phyloP scores from a whole-genome alignment of 2,329 filamentous ascomycete species.

The Raffaelea albimanens region DNA sequence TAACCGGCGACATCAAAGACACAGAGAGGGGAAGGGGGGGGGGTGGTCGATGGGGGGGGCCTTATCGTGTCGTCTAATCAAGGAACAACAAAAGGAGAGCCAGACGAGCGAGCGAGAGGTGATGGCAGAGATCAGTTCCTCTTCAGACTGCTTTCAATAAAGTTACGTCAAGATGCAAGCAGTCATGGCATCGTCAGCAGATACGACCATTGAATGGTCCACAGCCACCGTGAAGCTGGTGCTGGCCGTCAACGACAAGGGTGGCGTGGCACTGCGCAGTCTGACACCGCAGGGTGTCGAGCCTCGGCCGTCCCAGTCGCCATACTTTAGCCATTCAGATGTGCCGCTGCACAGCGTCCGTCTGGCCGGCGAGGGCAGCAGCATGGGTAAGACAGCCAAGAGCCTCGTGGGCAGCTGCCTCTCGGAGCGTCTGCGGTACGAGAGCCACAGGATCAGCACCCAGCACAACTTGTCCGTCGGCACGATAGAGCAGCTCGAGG shows the following conservation, averaged over 20 bases:
- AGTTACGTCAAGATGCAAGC: background rate
- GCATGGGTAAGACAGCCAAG: slow-evolving; percentile 17
- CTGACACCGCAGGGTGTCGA: background rate
- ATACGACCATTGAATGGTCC: background rate
- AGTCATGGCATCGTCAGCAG: background rate
- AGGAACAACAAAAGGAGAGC: too few species aligned
- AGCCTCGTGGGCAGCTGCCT: slow-evolving; percentile 17
- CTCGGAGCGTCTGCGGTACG: slow-evolving; percentile 15
- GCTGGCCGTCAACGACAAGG: background rate
- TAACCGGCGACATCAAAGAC: too few species aligned
- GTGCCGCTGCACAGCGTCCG: slow-evolving; percentile 15
- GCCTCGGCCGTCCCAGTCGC: background rate
- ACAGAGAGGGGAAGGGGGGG: too few species aligned
- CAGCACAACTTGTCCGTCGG: background rate
- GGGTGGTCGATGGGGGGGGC: too few species aligned
- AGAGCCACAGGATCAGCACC: slow-evolving; percentile 11
- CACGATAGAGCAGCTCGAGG: slow-evolving; percentile 7
- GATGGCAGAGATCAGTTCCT: background rate
- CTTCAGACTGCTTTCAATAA: background rate
- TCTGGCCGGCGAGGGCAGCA: slow-evolving; percentile 18
- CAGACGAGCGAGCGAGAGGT: background rate
- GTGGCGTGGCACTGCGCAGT: background rate
- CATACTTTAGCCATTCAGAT: background rate
- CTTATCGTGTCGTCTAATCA: too few species aligned
- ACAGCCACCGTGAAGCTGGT: background rate